Conservation (phyloP, 352 stramenopile genomes). For the Blastocystis sp. region DNA sequence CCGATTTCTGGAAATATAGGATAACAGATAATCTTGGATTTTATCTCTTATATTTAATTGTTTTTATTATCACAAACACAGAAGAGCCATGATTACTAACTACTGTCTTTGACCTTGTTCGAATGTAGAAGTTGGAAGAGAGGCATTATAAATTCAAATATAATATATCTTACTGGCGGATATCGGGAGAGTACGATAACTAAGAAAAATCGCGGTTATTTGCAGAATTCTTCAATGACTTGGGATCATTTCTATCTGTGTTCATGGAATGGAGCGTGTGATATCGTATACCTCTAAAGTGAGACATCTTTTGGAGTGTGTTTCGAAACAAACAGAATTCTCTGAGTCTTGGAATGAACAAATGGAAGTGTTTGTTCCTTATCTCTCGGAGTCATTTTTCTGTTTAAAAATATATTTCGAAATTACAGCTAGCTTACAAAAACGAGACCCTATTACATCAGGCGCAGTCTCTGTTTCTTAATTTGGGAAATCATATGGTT, state of each 20-base stretch:
- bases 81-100: too few species aligned
- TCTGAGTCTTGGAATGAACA: background rate
- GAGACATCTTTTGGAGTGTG: background rate
- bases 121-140: too few species aligned
- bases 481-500: slow-evolving; percentile 28
- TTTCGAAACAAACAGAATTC: background rate
- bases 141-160: too few species aligned
- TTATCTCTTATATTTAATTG: too few species aligned
- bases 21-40: too few species aligned
- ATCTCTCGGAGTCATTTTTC: slow-evolving; percentile 22
- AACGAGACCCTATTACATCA: background rate
- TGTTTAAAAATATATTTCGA: background rate
- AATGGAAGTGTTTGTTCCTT: slow-evolving; percentile 41
- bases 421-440: slow-evolving; percentile 8
- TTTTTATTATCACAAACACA: too few species aligned
- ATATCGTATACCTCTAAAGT: slow-evolving; percentile 10
- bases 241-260: background rate
- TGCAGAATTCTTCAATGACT: background rate
- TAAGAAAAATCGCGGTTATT: background rate
- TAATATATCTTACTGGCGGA: too few species aligned
- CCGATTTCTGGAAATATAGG: background rate
- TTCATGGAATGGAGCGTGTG: background rate
- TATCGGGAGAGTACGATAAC: background rate
- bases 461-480: background rate
- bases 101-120: too few species aligned